Evolutionary conservation across 257 asterid genomes (phyloP).

Genomic region (Penstemon barbatus): DNA sequence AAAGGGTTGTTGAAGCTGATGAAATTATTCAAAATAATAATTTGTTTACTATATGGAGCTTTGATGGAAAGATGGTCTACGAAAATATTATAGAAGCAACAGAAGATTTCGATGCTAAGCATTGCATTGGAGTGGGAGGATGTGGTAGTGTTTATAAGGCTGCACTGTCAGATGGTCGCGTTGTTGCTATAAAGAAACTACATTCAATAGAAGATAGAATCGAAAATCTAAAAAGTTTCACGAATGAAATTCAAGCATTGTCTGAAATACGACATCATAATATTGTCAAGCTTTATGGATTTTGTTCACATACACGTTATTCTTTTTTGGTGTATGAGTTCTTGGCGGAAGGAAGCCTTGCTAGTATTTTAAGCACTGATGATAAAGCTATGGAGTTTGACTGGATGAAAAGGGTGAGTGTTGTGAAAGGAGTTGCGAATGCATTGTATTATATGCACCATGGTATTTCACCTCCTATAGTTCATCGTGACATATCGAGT

Average conservation of each 20-base stretch:
- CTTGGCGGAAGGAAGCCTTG: slow-evolving; percentile 37
- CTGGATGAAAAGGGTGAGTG: slow-evolving; percentile 32
- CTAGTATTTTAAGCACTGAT: slow-evolving; percentile 17
- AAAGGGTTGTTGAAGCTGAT: background rate
- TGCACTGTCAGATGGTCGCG: slow-evolving; percentile 26
- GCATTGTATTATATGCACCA: slow-evolving; percentile 47
- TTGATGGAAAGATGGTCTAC: slow-evolving; percentile 33
- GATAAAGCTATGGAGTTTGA: slow-evolving; percentile 26
- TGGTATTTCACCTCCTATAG: slow-evolving; percentile 38
- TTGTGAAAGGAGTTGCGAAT: slow-evolving; percentile 32
- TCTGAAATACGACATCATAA: slow-evolving; percentile 36
- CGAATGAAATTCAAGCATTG: slow-evolving; percentile 34
- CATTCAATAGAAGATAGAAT: background rate
- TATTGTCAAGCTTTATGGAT: slow-evolving; percentile 42
- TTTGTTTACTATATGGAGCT: slow-evolving; percentile 29
- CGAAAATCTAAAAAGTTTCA: slow-evolving; percentile 18
- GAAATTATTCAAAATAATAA: slow-evolving; percentile 1
- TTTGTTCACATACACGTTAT: slow-evolving; percentile 32
- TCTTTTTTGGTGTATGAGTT: slow-evolving; percentile 38
- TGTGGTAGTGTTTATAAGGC: slow-evolving; percentile 39
- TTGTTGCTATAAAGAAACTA: slow-evolving; percentile 40
- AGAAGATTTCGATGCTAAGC: slow-evolving; percentile 24
- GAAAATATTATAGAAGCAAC: slow-evolving; percentile 35
- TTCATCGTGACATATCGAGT: slow-evolving; percentile 46
- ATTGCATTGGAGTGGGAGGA: slow-evolving; percentile 42